These are phyloP conservation scores for Ambispora gerdemannii DNA, from an alignment of 192 early-diverging fungal species.

Conservation along the genomic window DNA sequence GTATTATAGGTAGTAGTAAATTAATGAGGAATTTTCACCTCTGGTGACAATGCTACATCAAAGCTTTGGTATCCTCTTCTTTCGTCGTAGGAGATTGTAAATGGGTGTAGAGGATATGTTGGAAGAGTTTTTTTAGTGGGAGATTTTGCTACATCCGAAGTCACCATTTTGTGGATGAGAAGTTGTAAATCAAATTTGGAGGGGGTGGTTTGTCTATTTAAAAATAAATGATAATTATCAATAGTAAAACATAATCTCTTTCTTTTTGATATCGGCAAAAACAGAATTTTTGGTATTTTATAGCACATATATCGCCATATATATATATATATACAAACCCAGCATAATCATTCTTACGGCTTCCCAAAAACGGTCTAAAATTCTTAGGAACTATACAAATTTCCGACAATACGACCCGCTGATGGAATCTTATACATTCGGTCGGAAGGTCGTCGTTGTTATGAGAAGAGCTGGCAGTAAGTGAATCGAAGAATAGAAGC, in stretches of 20 bases:
- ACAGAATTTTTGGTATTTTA: no score
- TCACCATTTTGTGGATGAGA: slow-evolving; percentile 31
- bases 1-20: not conserved
- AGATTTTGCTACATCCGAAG: slow-evolving; percentile 18
- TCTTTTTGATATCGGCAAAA: not conserved
- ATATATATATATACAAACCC: not conserved
- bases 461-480: slow-evolving; percentile 8
- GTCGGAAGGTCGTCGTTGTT: slow-evolving; percentile 5
- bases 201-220: slow-evolving; percentile 30
- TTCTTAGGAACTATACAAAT: slow-evolving; percentile 27
- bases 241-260: not conserved
- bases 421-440: slow-evolving; percentile 25
- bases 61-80: slow-evolving; percentile 27
- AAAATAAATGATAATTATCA: not conserved
- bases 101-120: slow-evolving; percentile 22
- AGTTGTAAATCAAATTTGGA: slow-evolving; percentile 32
- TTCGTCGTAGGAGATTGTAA: slow-evolving; percentile 32
- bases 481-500: slow-evolving; percentile 26
- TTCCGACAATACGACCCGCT: slow-evolving; percentile 28
- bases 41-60: slow-evolving; percentile 23
- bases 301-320: not conserved
- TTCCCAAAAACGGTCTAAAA: slow-evolving; percentile 18
- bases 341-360: slow-evolving; percentile 21
- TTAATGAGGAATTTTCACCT: slow-evolving; percentile 11
- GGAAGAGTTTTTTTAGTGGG: slow-evolving; percentile 26